Percentiles rank a stretch among this genome's conserved stretches.
phyloP scores from a whole-genome alignment of 2,329 filamentous ascomycete species.

The Trichoderma sp. region DNA sequence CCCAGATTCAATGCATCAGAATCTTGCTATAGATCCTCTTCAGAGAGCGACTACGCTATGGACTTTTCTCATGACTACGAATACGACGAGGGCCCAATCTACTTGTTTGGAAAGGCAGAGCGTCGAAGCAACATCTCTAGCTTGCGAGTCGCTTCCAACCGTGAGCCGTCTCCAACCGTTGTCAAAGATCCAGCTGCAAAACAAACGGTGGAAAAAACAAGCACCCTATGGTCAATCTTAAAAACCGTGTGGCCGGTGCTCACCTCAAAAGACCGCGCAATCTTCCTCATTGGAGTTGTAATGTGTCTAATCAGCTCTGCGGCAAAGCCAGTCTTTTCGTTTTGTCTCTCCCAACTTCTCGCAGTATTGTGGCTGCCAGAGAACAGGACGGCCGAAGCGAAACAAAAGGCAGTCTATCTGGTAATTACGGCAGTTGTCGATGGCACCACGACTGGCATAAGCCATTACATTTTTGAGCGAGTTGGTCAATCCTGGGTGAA shows the following conservation, averaged over 20 bases:
- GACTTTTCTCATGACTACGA: not conserved
- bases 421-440: conserved; percentile 68
- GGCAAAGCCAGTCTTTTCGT: conserved; percentile 74
- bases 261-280: conserved; percentile 48
- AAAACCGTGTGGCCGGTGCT: conserved; percentile 71
- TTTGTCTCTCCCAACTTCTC: conserved; percentile 71
- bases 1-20: not conserved
- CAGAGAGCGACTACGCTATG: not conserved
- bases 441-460: conserved; percentile 63
- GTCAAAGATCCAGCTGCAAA: not conserved
- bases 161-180: conserved; percentile 23
- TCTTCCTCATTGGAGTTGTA: conserved; percentile 62
- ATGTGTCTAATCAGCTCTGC: conserved; percentile 65
- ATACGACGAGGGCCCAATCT: conserved; percentile 25
- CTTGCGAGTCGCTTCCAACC: conserved; percentile 24
- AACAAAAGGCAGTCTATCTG: conserved; percentile 70
- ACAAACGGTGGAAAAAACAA: not conserved
- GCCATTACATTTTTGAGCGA: conserved; percentile 71
- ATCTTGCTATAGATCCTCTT: not conserved
- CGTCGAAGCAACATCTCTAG: conserved; percentile 37
- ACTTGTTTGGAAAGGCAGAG: conserved; percentile 31
- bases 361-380: conserved; percentile 63
- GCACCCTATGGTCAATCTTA: conserved; percentile 32
- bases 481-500: conserved; percentile 78
- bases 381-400: conserved; percentile 52